These are phyloP conservation scores for Suillus paluster DNA, from an alignment of 768 basidiomycete species.

Conservation along the genomic window DNA sequence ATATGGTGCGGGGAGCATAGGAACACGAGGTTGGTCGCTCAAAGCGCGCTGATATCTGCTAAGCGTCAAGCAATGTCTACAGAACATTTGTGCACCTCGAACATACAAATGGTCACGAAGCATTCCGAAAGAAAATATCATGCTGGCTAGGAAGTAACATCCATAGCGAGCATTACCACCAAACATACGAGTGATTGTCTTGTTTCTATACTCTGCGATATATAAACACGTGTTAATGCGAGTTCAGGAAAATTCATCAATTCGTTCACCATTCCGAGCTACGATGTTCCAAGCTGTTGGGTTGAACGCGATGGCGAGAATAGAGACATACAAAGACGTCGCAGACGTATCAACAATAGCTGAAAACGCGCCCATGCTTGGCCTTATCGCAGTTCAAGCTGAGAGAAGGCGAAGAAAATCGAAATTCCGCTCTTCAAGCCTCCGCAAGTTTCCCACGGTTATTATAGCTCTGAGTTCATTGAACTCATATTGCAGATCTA, in stretches of 20 bases:
- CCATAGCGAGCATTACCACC: constrained; percentile 74
- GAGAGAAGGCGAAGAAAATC: constrained; percentile 4
- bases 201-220: constrained; percentile 73
- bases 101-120: constrained; percentile 85
- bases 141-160: constrained; percentile 84
- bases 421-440: background rate
- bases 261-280: constrained; percentile 80
- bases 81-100: background rate
- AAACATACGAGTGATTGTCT: constrained; percentile 84
- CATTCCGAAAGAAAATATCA: constrained; percentile 87
- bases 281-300: constrained; percentile 96
- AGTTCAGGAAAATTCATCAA: background rate
- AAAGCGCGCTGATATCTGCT: constrained; percentile 78
- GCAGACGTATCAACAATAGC: constrained; percentile 62
- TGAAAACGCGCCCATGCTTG: constrained; percentile 32
- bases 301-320: constrained; percentile 85
- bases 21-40: constrained; percentile 69
- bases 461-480: too few relatives aligned
- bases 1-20: constrained; percentile 68
- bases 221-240: background rate
- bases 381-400: background rate
- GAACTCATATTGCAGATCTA: too few relatives aligned
- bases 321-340: constrained; percentile 63
- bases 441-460: background rate
- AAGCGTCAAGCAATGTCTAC: constrained; percentile 3